Evolutionary conservation across 495 filamentous ascomycete species (phyloP), one percentile per base, ranked within the genome.

Genomic region (Tetracladium marchalianum): DNA sequence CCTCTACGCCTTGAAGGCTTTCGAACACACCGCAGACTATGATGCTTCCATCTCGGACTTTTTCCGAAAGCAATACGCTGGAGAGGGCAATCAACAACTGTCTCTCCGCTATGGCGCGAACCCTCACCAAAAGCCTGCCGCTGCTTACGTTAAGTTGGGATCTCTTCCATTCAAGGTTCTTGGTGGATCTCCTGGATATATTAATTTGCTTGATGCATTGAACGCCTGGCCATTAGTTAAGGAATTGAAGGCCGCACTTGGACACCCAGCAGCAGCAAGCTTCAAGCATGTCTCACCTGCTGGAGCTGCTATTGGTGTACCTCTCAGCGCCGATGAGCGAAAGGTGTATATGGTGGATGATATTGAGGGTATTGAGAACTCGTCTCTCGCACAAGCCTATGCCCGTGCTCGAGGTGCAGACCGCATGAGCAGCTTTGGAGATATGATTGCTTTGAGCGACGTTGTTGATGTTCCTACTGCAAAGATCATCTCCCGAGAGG

Each of bases 241-340:
- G 76, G 92, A 98, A 71, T 74, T 98, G 50, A 92, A 90, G 74
- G 71, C 81, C 49, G 85, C 90, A 31, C 77, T 95, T 3, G 77
- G 82, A 53, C 78, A 81, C 60, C 86, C 93, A n/a, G 92, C 92
- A 19, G 93, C 92, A 15, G 90, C 92, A 41, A 93, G 86, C 64
- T 98, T 98, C 82, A 98, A 98, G 76, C 93, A 97, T 62, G 92
- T 97, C 34, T 97, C 93, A 4, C 92, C 92, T 7, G 92, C 92
- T 34, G 92, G 92, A 53, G 92, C 92, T 39, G 92, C 92, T 44
- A 88, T 98, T 58, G 92, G 90, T 50, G 75, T 89, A 17, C 85
- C 85, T 32, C 73, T 98, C 54, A 87, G 66, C 48, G 79, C 87
- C 42, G 81, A 84, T 43, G 92, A 98, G 73, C 79, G 84, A 68